Percentiles rank a stretch among this genome's conserved stretches.
Conservation (phyloP, 2,329 filamentous ascomycete genomes). For the Periconia digitata region DNA sequence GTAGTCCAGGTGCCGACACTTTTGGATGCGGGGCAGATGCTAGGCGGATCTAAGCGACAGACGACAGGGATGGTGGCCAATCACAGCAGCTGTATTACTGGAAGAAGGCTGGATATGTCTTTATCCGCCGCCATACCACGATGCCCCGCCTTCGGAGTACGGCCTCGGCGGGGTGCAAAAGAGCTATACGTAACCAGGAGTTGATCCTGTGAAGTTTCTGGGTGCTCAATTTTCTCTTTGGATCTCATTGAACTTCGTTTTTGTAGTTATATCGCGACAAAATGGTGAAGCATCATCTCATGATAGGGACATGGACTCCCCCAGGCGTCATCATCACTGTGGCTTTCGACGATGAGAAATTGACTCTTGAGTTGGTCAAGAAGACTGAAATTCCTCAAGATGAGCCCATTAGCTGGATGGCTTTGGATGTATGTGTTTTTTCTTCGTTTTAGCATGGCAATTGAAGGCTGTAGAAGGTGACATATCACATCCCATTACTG, state of each 20-base stretch:
- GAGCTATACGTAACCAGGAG: background rate
- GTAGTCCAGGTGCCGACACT: conserved; percentile 6
- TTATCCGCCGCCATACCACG: conserved; percentile 15
- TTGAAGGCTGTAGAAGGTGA: too few relatives aligned
- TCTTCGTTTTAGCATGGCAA: background rate
- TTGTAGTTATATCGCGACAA: conserved; percentile 5
- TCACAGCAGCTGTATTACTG: conserved; percentile 7
- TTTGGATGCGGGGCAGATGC: conserved; percentile 10
- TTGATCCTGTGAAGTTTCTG: background rate
- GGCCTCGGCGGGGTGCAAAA: background rate
- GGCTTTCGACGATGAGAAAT: conserved; percentile 78
- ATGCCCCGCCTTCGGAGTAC: conserved; percentile 29
- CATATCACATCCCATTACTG: too few relatives aligned
- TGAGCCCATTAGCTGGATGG: conserved; percentile 93
- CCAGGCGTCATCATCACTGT: conserved; percentile 90
- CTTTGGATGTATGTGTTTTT: conserved; percentile 68
- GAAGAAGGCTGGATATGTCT: conserved; percentile 29
- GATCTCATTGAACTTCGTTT: background rate
- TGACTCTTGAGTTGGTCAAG: conserved; percentile 75
- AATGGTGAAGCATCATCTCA: conserved; percentile 81
- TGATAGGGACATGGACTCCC: conserved; percentile 90
- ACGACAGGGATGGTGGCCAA: conserved; percentile 8
- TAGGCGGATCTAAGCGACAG: background rate
- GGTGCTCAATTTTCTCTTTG: background rate
- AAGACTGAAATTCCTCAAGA: conserved; percentile 78